Conservation (phyloP, 2,329 filamentous ascomycete genomes). For the Botrytis deweyae region DNA sequence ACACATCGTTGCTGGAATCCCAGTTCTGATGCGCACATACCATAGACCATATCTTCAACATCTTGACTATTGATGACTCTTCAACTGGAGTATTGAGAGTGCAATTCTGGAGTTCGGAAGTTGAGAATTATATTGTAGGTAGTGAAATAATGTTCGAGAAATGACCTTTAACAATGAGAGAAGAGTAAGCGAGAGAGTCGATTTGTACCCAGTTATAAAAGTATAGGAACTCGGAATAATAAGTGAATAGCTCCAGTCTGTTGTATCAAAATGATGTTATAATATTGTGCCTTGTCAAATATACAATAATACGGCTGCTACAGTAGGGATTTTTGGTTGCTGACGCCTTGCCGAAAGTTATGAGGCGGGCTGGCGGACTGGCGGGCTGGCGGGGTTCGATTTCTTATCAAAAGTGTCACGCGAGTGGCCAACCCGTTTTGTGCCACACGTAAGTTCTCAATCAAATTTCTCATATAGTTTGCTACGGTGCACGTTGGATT, state of each 20-base stretch:
- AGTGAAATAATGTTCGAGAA: background rate
- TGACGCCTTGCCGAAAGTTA: background rate
- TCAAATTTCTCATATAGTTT: background rate
- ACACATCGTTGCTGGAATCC: background rate
- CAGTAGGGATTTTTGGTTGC: conserved; percentile 3
- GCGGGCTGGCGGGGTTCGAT: conserved; percentile 9
- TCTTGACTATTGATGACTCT: conserved; percentile 49
- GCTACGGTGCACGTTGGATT: background rate
- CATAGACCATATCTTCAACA: conserved; percentile 99
- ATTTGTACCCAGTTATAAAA: background rate
- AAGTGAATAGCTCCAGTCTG: background rate
- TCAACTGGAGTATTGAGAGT: background rate
- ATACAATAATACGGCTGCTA: background rate
- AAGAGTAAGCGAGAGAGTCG: background rate
- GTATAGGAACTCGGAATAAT: background rate
- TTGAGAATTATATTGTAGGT: background rate
- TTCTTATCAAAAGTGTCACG: conserved; percentile 16
- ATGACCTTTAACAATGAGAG: background rate
- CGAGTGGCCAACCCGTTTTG: background rate
- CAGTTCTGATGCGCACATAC: conserved; percentile 49
- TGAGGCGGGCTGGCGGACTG: background rate
- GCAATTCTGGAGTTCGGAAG: background rate
- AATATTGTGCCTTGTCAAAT: background rate
- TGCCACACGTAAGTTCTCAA: background rate
- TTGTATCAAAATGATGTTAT: background rate